Conservation (phyloP, 768 basidiomycete genomes). For the Lactarius indigo region DNA sequence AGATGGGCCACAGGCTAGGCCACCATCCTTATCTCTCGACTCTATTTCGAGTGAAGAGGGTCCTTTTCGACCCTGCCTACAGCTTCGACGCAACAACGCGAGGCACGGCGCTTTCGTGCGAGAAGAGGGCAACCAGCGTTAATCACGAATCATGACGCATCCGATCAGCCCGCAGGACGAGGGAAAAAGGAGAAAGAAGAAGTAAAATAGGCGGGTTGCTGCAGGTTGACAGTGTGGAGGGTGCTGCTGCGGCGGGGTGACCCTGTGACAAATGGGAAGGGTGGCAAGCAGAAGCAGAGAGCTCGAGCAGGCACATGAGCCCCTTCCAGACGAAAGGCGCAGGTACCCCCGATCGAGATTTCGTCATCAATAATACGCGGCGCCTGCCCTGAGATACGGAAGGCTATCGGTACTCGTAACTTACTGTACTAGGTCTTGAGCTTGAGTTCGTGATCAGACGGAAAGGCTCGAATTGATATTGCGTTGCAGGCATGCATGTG, state of each 20-base stretch:
- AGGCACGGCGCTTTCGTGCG: background rate
- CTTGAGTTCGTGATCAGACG: background rate
- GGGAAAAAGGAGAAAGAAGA: background rate
- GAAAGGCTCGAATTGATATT: background rate
- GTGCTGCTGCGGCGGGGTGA: constrained; percentile 1
- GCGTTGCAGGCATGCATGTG: background rate
- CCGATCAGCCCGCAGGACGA: background rate
- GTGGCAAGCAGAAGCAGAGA: background rate
- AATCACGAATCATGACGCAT: constrained; percentile 14
- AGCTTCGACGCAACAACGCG: background rate
- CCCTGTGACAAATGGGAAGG: background rate
- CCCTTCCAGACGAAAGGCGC: background rate
- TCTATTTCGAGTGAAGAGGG: background rate
- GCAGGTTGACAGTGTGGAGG: background rate
- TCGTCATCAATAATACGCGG: background rate
- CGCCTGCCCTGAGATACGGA: background rate
- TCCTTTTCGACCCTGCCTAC: background rate
- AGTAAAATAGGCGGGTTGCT: background rate
- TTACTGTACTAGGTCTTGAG: background rate
- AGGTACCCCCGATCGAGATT: background rate
- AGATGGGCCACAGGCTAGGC: constrained; percentile 14
- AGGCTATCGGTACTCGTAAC: background rate
- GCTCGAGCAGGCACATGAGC: background rate
- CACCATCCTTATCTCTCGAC: constrained; percentile 7
- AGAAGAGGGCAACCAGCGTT: background rate